Evolutionary conservation across 1,139 yeast species (phyloP).

Genomic region (Candida buenavistaensis): DNA sequence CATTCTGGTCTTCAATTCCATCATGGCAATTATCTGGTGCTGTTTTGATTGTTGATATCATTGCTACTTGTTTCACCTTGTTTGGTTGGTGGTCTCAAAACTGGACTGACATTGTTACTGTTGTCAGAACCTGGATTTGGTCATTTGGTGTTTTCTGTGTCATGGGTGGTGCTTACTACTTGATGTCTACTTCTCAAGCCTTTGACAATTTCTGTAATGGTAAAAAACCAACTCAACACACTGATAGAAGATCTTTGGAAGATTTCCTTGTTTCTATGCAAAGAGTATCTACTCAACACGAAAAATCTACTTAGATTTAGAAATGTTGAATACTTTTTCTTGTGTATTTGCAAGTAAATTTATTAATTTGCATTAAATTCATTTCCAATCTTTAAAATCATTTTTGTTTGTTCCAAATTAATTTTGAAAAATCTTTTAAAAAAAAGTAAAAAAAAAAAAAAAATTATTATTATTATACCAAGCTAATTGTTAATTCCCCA

Average conservation of each 20-base stretch:
- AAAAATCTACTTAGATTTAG: constrained; percentile 52
- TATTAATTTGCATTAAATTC: too few species aligned
- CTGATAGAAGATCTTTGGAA: constrained; percentile 80
- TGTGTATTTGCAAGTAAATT: too few species aligned
- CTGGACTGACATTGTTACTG: constrained; percentile 95
- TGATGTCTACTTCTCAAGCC: constrained; percentile 82
- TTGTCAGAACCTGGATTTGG: constrained; percentile 91
- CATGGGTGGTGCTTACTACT: constrained; percentile 95
- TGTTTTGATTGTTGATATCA: constrained; percentile 80
- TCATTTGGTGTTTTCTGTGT: constrained; percentile 95
- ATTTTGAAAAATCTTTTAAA: too few species aligned
- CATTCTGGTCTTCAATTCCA: constrained; percentile 91
- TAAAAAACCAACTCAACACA: constrained; percentile 65
- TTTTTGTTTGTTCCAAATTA: not conserved
- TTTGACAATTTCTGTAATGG: constrained; percentile 96
- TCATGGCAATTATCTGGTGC: constrained; percentile 97
- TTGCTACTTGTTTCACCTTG: constrained; percentile 86
- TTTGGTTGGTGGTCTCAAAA: constrained; percentile 99
- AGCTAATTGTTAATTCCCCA: too few species aligned
- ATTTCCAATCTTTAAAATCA: not conserved
- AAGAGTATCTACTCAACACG: constrained; percentile 98
- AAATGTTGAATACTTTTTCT: not conserved
- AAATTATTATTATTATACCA: too few species aligned
- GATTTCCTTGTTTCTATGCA: constrained; percentile 97
- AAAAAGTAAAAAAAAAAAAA: too few species aligned